Evolutionary conservation across 768 basidiomycete species (phyloP).

Genomic region (Pleurotus giganteus): DNA sequence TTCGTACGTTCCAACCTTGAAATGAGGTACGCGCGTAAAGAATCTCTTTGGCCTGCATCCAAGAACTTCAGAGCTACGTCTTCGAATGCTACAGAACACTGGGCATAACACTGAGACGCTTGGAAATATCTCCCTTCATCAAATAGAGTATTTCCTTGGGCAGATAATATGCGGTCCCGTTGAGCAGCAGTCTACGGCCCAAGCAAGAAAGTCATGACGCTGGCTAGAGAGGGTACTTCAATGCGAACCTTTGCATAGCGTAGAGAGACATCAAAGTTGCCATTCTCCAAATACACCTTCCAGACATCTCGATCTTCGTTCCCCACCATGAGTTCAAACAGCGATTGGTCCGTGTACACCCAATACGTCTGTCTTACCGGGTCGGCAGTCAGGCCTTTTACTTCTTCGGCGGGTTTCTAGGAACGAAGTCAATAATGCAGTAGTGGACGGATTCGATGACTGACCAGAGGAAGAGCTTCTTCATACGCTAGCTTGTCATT

Average conservation of each 20-base stretch:
- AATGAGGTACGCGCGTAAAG: slow-evolving; percentile 85
- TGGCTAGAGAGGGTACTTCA: not conserved
- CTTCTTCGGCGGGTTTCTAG: slow-evolving; percentile 74
- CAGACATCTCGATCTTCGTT: slow-evolving; percentile 96
- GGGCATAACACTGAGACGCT: slow-evolving; percentile 90
- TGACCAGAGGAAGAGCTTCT: slow-evolving; percentile 76
- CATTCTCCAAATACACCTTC: slow-evolving; percentile 83
- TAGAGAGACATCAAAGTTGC: slow-evolving; percentile 75
- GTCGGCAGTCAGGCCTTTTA: slow-evolving; percentile 78
- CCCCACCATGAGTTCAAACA: slow-evolving; percentile 81
- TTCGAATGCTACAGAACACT: slow-evolving; percentile 85
- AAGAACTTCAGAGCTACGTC: slow-evolving; percentile 89
- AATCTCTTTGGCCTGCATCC: slow-evolving; percentile 87
- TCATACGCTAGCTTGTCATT: slow-evolving; percentile 84
- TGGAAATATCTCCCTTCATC: slow-evolving; percentile 80
- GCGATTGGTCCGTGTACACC: slow-evolving; percentile 86
- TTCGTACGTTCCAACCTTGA: slow-evolving; percentile 83
- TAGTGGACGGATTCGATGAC: slow-evolving; percentile 17
- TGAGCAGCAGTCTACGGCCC: slow-evolving; percentile 78
- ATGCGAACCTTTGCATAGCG: slow-evolving; percentile 73
- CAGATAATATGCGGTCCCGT: slow-evolving; percentile 77
- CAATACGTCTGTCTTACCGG: slow-evolving; percentile 89
- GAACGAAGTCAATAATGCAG: not conserved
- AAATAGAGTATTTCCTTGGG: slow-evolving; percentile 82
- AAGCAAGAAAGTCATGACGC: slow-evolving; percentile 5